phyloP scores from a whole-genome alignment of 106 monocot genomes.

The Platanthera guangdongensis region DNA sequence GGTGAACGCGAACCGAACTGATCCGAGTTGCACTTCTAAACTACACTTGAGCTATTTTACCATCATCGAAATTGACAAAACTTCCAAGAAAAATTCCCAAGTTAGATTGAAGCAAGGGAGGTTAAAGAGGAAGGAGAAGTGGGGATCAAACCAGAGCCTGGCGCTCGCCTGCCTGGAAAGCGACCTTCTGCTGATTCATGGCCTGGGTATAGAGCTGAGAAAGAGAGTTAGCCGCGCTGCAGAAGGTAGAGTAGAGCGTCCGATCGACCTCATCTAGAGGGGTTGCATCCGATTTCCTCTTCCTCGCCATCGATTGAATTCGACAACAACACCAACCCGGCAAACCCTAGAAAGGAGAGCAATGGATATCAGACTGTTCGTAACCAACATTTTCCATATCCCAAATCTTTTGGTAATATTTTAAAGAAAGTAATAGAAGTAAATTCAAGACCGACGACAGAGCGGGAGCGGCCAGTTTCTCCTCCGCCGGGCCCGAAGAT shows the following conservation, averaged over 20 bases:
- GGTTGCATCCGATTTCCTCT: slow-evolving; percentile 70
- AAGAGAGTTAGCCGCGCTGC: slow-evolving; percentile 76
- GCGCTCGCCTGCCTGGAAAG: slow-evolving; percentile 88
- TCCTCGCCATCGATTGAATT: slow-evolving; percentile 45
- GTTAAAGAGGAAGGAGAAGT: neutral
- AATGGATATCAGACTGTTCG: neutral
- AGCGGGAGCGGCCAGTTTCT: no score
- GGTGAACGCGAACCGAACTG: no score
- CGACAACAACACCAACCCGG: neutral
- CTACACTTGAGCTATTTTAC: neutral
- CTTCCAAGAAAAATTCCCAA: neutral
- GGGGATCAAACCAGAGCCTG: slow-evolving; percentile 52
- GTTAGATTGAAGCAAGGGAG: neutral
- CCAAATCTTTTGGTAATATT: no score
- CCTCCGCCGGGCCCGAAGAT: no score
- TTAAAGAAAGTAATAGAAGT: no score
- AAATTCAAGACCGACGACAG: no score
- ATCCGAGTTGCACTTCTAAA: no score
- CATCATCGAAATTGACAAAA: neutral
- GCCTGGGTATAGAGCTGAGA: slow-evolving; percentile 80
- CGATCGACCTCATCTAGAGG: slow-evolving; percentile 83
- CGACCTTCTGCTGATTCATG: slow-evolving; percentile 79
- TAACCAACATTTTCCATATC: no score
- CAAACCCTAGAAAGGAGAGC: slow-evolving; percentile 1
- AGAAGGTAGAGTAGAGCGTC: slow-evolving; percentile 69